Conservation (phyloP, 2,329 filamentous ascomycete species). For the Dryadomyces quercivorus region DNA sequence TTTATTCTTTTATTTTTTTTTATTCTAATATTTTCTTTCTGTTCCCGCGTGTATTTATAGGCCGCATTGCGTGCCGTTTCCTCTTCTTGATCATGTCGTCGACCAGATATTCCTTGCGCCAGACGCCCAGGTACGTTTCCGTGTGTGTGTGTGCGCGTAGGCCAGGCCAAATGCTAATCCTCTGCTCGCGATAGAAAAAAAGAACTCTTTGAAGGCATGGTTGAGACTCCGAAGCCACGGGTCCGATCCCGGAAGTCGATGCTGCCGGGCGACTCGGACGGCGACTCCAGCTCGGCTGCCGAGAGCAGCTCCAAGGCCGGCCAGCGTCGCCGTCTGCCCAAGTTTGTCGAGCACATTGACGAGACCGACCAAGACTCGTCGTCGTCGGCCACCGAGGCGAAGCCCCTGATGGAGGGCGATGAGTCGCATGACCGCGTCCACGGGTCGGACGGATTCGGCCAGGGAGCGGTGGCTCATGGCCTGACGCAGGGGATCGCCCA, state of each 20-base stretch:
- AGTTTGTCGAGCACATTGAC: constrained; percentile 38
- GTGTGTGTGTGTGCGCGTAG: no score
- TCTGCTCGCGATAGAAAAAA: no score
- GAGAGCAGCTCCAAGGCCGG: constrained; percentile 34
- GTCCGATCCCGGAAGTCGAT: constrained; percentile 35
- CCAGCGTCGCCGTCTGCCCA: constrained; percentile 32
- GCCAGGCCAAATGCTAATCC: no score
- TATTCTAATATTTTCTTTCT: not conserved
- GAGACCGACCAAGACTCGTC: constrained; percentile 25
- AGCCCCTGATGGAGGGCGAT: no score
- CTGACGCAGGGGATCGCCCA: no score
- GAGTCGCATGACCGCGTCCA: no score
- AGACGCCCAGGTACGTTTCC: constrained; percentile 22
- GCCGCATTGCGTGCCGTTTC: not conserved
- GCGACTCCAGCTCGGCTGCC: constrained; percentile 32
- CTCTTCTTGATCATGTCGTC: constrained; percentile 14
- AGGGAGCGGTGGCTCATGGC: no score
- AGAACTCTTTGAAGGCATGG: constrained; percentile 49
- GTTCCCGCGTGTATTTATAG: not conserved
- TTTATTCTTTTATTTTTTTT: not conserved
- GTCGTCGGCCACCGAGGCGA: not conserved
- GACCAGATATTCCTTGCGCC: constrained; percentile 19
- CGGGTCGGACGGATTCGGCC: no score
- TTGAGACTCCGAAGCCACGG: constrained; percentile 41
- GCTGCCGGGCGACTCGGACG: constrained; percentile 31